Evolutionary conservation across 108 stramenopile genomes (phyloP).

Genomic region (Hondaea fermentalgiana): DNA sequence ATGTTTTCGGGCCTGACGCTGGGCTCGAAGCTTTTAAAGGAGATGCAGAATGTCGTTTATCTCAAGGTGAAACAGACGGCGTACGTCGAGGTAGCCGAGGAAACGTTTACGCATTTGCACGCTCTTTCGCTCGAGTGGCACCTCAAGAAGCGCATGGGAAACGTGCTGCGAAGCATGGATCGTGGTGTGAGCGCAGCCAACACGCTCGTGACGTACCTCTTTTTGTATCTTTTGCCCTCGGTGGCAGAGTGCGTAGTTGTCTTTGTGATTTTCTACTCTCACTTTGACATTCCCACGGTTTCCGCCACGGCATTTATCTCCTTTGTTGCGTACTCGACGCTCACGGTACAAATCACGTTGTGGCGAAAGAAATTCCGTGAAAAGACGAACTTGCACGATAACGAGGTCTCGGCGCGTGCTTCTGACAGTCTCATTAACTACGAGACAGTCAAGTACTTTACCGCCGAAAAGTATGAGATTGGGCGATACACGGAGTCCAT

Average conservation of each 20-base stretch:
- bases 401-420: slow-evolving; percentile 80
- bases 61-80: slow-evolving; percentile 90
- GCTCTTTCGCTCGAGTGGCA: slow-evolving; percentile 84
- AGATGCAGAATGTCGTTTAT: slow-evolving; percentile 79
- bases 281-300: slow-evolving; percentile 70
- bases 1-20: slow-evolving; percentile 62
- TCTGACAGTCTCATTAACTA: slow-evolving; percentile 85
- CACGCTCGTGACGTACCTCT: slow-evolving; percentile 79
- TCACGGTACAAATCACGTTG: slow-evolving; percentile 80
- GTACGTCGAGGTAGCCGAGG: slow-evolving; percentile 79
- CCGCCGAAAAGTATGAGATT: slow-evolving; percentile 78
- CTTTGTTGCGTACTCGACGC: slow-evolving; percentile 71
- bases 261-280: slow-evolving; percentile 74
- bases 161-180: slow-evolving; percentile 83
- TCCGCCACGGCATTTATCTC: slow-evolving; percentile 73
- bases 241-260: slow-evolving; percentile 76
- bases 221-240: slow-evolving; percentile 83
- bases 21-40: slow-evolving; percentile 62
- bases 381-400: slow-evolving; percentile 75
- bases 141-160: slow-evolving; percentile 82
- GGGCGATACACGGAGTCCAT: slow-evolving; percentile 63
- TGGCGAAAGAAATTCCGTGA: slow-evolving; percentile 93
- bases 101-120: slow-evolving; percentile 79
- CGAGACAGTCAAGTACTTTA: slow-evolving; percentile 95
- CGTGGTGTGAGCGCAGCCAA: slow-evolving; percentile 75